These are phyloP conservation scores for Viola odorata DNA, from an alignment of 345 rosid species.

Conservation along the genomic window DNA sequence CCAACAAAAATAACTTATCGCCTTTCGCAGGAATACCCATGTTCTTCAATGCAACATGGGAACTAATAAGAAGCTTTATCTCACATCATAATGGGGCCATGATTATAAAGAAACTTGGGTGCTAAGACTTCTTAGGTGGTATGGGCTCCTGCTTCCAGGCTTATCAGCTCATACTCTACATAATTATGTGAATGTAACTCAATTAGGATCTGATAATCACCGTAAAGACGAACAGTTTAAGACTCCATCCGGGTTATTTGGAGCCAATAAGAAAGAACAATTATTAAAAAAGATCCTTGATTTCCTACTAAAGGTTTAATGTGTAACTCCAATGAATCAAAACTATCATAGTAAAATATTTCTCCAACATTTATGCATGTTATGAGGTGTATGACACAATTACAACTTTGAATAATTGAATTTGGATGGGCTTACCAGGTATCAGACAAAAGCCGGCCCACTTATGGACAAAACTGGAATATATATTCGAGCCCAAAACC, in stretches of 20 bases:
- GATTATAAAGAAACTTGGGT: constrained; percentile 7
- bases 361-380: no score
- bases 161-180: constrained; percentile 8
- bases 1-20: constrained; percentile 9
- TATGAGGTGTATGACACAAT: no score
- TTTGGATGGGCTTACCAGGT: no score
- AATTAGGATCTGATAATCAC: constrained; percentile 9
- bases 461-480: background rate
- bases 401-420: no score
- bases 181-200: constrained; percentile 12
- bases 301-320: no score
- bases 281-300: no score
- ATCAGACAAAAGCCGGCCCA: no score
- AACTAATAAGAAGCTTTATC: constrained; percentile 10
- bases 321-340: no score
- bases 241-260: no score
- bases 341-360: no score
- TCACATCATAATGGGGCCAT: background rate
- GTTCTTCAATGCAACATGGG: constrained; percentile 9
- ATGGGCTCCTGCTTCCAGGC: constrained; percentile 13
- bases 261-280: no score
- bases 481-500: background rate
- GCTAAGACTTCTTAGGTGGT: constrained; percentile 4
- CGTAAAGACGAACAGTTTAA: no score
- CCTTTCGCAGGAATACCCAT: constrained; percentile 1